These are phyloP conservation scores for Ambrosia hybrid DNA, from an alignment of 140 eudicot species.

Conservation along the genomic window DNA sequence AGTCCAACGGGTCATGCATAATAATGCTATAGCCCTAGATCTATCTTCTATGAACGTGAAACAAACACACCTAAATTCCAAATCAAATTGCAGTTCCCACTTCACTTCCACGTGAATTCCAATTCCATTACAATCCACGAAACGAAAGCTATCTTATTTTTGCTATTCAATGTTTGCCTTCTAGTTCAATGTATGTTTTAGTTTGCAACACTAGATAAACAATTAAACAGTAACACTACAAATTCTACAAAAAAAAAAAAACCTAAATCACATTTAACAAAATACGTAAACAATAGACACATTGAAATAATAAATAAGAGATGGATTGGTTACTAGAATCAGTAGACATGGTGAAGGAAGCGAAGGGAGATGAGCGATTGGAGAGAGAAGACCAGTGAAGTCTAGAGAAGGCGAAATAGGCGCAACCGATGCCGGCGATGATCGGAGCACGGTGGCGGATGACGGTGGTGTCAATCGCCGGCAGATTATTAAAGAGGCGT, in stretches of 20 bases:
- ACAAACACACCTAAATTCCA: too few relatives aligned
- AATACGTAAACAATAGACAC: background rate
- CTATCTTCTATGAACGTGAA: too few relatives aligned
- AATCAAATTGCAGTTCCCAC: too few relatives aligned
- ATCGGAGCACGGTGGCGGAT: conserved; percentile 50
- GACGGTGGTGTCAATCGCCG: conserved; percentile 32
- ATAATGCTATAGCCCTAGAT: too few relatives aligned
- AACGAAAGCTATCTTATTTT: too few relatives aligned
- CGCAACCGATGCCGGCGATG: conserved; percentile 48
- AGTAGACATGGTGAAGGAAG: conserved; percentile 53
- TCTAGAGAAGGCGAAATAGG: conserved; percentile 42
- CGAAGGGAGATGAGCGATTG: conserved; percentile 47
- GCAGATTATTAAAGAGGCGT: conserved; percentile 39
- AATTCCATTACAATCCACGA: too few relatives aligned
- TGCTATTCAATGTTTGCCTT: too few relatives aligned
- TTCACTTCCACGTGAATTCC: too few relatives aligned
- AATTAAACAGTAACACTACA: background rate
- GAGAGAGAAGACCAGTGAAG: conserved; percentile 37
- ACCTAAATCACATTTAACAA: background rate
- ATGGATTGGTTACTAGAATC: conserved; percentile 38
- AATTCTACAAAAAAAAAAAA: background rate
- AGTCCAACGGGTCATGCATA: too few relatives aligned
- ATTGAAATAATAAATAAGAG: background rate
- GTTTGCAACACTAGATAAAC: background rate
- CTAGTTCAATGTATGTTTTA: too few relatives aligned